Percentiles rank a stretch among this genome's conserved stretches.
Evolutionary conservation across 805 yeast species (phyloP).

Genomic region (Saturnispora sekii): DNA sequence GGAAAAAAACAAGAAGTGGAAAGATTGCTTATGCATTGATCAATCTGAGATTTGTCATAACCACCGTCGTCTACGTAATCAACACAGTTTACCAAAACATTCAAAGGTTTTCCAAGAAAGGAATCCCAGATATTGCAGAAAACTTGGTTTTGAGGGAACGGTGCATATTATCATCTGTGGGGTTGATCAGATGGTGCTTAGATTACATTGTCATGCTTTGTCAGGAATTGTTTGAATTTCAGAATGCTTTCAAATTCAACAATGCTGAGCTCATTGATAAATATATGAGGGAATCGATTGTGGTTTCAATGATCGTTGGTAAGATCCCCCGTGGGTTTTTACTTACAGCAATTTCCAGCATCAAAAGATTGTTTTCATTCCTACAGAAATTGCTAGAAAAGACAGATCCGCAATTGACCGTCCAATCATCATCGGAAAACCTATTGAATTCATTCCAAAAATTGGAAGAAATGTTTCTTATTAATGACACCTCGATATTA

Average conservation of each 20-base stretch:
- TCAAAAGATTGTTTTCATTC: conserved; percentile 51
- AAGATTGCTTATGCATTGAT: conserved; percentile 52
- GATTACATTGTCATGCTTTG: conserved; percentile 64
- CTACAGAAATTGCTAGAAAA: conserved; percentile 49
- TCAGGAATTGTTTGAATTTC: conserved; percentile 57
- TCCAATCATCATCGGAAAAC: conserved; percentile 22
- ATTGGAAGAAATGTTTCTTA: conserved; percentile 19
- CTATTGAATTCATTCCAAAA: conserved; percentile 25
- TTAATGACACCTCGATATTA: conserved; percentile 21
- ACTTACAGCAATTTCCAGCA: conserved; percentile 56
- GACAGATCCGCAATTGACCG: conserved; percentile 27
- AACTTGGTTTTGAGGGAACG: conserved; percentile 45
- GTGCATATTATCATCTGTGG: conserved; percentile 54
- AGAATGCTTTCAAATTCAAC: conserved; percentile 20
- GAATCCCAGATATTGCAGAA: conserved; percentile 36
- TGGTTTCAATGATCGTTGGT: conserved; percentile 50
- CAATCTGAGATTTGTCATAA: conserved; percentile 61
- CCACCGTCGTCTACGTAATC: conserved; percentile 55
- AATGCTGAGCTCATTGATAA: conserved; percentile 17
- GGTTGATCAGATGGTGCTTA: conserved; percentile 77
- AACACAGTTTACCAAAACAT: conserved; percentile 58
- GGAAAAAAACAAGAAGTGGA: conserved; percentile 32
- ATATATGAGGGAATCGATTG: conserved; percentile 28
- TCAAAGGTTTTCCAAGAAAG: conserved; percentile 46
- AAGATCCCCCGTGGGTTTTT: conserved; percentile 63